Percentiles rank a stretch among this genome's conserved stretches.
Conservation (phyloP, 805 yeast genomes). For the Candida tallmaniae region DNA sequence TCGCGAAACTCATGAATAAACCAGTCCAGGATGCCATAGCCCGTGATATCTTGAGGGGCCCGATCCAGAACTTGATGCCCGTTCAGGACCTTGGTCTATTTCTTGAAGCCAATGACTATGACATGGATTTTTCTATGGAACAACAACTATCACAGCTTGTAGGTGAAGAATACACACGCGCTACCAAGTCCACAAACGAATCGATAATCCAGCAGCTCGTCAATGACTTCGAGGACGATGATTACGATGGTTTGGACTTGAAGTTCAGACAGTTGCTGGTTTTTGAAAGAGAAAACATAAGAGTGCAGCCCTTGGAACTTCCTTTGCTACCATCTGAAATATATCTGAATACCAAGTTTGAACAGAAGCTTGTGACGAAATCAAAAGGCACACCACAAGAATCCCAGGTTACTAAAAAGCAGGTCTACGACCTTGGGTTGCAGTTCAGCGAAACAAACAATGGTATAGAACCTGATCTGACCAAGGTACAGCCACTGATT, state of each 20-base stretch:
- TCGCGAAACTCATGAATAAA: slow-evolving; percentile 2
- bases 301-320: neutral
- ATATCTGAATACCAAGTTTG: neutral
- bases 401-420: no score
- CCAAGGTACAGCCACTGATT: no score
- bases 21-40: neutral
- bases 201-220: no score
- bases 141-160: neutral
- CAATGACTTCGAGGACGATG: neutral
- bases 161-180: no score
- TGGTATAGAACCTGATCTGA: no score
- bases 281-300: neutral
- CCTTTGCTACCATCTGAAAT: neutral
- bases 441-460: no score
- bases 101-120: slow-evolving; percentile 1
- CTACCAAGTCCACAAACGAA: no score
- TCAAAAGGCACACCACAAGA: no score
- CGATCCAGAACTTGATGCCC: slow-evolving; percentile 9
- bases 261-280: neutral
- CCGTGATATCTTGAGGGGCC: slow-evolving; percentile 5
- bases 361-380: no score
- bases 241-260: neutral
- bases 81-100: slow-evolving; percentile 5
- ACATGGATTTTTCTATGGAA: slow-evolving; percentile 1
- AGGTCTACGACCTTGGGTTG: no score